These are phyloP conservation scores for Pseudopediastrum boryanum DNA, from an alignment of 139 green algal species.

Conservation along the genomic window DNA sequence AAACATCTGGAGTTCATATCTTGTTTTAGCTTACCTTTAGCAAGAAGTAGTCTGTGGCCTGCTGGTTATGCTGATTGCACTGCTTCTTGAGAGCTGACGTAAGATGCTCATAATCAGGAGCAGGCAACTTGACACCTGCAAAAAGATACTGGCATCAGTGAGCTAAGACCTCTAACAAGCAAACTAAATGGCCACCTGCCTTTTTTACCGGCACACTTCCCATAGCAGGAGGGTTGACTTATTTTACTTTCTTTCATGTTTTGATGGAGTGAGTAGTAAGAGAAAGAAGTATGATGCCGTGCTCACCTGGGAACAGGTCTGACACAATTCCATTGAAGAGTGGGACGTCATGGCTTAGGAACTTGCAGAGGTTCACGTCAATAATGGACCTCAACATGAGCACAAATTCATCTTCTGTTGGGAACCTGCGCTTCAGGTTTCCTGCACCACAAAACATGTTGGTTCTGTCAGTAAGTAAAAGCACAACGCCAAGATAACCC, in stretches of 20 bases:
- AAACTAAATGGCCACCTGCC: neutral
- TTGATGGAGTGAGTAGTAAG: too few species aligned
- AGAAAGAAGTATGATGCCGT: too few species aligned
- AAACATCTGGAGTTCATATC: neutral
- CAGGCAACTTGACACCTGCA: conserved; percentile 61
- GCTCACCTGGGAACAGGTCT: conserved; percentile 73
- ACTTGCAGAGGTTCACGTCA: conserved; percentile 88
- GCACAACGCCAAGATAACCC: too few species aligned
- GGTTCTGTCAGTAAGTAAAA: too few species aligned
- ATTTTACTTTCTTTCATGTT: too few species aligned
- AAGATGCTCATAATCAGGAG: conserved; percentile 66
- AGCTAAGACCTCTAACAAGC: too few species aligned
- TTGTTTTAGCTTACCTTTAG: conserved; percentile 54
- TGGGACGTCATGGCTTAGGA: conserved; percentile 82
- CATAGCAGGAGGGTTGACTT: too few species aligned
- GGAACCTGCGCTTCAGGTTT: conserved; percentile 63
- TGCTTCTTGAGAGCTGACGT: conserved; percentile 57
- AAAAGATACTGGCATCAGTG: neutral
- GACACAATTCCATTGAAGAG: conserved; percentile 79
- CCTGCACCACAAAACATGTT: too few species aligned
- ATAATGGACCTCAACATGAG: conserved; percentile 81
- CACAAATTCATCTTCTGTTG: conserved; percentile 66
- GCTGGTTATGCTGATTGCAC: conserved; percentile 68
- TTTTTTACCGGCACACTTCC: neutral
- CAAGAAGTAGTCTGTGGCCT: conserved; percentile 76